A percentile compares a stretch with the other conserved stretches of the same genome.
Evolutionary conservation across 805 yeast species (phyloP).

Genomic region (Wickerhamiella nectarea): DNA sequence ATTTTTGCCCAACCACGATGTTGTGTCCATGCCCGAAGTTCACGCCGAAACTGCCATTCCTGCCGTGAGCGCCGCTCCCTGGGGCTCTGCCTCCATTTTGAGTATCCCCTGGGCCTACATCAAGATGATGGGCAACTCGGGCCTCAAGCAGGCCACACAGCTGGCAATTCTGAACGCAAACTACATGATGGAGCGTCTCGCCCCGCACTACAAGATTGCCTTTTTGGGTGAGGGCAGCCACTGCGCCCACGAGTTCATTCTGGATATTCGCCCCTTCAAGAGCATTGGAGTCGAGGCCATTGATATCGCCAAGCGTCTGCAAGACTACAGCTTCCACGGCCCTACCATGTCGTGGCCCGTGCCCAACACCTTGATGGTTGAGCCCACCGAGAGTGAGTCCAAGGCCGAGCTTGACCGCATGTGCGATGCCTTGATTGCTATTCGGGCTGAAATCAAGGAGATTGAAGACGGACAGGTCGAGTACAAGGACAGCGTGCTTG

Average conservation of each 20-base stretch:
- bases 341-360: constrained; percentile 99
- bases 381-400: constrained; percentile 94
- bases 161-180: constrained; percentile 91
- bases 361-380: constrained; percentile 93
- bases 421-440: constrained; percentile 71
- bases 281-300: constrained; percentile 75
- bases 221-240: constrained; percentile 55
- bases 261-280: constrained; percentile 80
- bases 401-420: constrained; percentile 80
- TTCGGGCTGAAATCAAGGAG: constrained; percentile 67
- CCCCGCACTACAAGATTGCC: constrained; percentile 57
- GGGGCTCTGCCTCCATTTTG: constrained; percentile 84
- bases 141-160: constrained; percentile 74
- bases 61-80: constrained; percentile 87
- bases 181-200: constrained; percentile 76
- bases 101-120: constrained; percentile 93
- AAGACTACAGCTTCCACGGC: constrained; percentile 97
- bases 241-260: constrained; percentile 94
- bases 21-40: constrained; percentile 34
- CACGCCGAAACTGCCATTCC: constrained; percentile 38
- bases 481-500: constrained; percentile 49
- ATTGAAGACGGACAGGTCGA: constrained; percentile 51
- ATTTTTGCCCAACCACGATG: constrained; percentile 68
- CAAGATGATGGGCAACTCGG: constrained; percentile 79
- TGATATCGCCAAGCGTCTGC: constrained; percentile 91